Evolutionary conservation across 345 rosid genomes (phyloP), one percentile per base, ranked within the genome.

Genomic region (Salix viminalis): DNA sequence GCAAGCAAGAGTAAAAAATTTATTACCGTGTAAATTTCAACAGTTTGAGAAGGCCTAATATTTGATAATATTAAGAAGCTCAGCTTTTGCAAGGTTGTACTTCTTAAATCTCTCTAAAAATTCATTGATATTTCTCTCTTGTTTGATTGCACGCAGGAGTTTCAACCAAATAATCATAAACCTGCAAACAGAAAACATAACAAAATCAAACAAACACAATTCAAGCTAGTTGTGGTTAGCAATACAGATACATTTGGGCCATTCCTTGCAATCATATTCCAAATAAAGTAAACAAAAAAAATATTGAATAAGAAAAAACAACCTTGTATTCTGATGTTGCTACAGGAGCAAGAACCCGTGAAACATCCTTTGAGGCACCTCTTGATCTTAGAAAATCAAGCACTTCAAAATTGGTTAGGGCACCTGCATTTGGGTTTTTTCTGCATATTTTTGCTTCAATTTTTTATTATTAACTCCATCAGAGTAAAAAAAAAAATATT

Each of bases 1-100:
- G 15, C 50, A 72, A 44, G 60, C 60, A 75, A 56, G 28, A 39
- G 6, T 19, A 42, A 14, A 2, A 62, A 36, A 73, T 78, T 83
- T 83, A 93, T 83, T 83, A 93, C 99, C 82, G 94, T 73, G 14
- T 75, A 74, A 42, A 91, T 67, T 61, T 88, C 97, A 61, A 88
- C 94, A 6, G 79, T 67, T 69, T 84, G 73, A 75, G 87, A 69
- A 56, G 98, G 96, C 39, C 87, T 79, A 36, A 86, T 69, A 76
- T 93, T 93, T 89, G 82, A 91, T 82, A 77, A 93, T 89, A 76
- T 86, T 90, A 79, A 93, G 93, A 61, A 88, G 75, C 90, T 93
- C 97, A 58, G 95, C 92, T 86, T 93, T 91, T 1, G 98, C 90
- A 44, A 96, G 86, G 65, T 86, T 80, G 76, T 79, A 92, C 61